Base-by-base conservation (phyloP, 2,329 filamentous ascomycete species). In the Fonsecaea monophora region DNA sequence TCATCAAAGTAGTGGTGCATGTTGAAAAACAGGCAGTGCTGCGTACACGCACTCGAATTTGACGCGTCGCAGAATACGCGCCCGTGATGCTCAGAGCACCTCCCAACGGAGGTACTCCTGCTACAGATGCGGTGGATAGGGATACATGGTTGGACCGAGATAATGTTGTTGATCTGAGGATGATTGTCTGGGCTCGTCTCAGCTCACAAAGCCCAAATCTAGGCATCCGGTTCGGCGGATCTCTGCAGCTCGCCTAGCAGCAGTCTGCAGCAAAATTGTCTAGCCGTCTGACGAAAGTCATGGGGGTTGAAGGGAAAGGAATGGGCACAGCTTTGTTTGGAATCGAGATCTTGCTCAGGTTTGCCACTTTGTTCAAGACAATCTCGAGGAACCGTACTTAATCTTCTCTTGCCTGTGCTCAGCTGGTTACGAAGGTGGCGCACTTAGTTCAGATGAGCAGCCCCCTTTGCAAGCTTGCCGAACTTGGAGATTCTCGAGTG, bases 131-230 rank as follows among this genome's bases (percentile, higher is more conserved):
- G 40, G 57, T 60, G n/a, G 50, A 40, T 30, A 60, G n/a, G 13
- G 53, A 30, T 10, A 42, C 62, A 40, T 57, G 42, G 32, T 34
- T 53, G 5, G 30, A 35, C 21, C 2, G 12, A n/a, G 35, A 4
- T 25, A 35, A 34, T 10, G 38, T 40, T n/a, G 38, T 40, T n/a
- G 60, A 12, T 4, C 21, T 38, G 50, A 65, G 35, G 30, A 32
- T 32, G 30, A 38, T 54, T 35, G 37, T 62, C 12, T 34, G 64
- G 37, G 45, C 53, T 21, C 59, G 53, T 53, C 50, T 57, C 59
- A 62, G 30, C 25, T 57, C 64, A n/a, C 42, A 42, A 40, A 66
- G 59, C 42, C 53, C 34, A 40, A 62, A 45, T 48, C 42, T 62
- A 66, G 48, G 57, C 57, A 61, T 61, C 50, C 45, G 57, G 53